Evolutionary conservation across 352 stramenopile genomes (phyloP).

Genomic region (Phytophthora hibernalis): DNA sequence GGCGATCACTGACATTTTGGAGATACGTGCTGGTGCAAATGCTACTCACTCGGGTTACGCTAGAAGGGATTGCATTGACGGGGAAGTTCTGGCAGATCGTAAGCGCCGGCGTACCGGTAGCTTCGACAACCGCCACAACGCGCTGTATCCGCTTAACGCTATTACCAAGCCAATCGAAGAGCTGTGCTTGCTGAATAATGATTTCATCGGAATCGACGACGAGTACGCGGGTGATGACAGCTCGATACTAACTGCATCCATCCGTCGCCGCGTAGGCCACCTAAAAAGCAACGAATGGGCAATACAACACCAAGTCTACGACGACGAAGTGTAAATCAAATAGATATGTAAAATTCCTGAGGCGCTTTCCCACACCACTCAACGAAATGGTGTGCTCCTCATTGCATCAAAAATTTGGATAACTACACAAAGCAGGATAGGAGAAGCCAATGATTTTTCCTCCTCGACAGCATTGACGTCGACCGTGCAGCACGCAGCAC

Average conservation of each 20-base stretch:
- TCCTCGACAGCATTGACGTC: background rate
- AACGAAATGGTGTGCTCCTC: conserved; percentile 6
- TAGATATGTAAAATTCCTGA: conserved; percentile 9
- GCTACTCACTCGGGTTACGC: background rate
- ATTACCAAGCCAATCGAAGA: conserved; percentile 44
- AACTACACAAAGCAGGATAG: background rate
- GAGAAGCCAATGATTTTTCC: background rate
- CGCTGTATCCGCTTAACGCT: conserved; percentile 1
- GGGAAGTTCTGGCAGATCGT: background rate
- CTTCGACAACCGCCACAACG: conserved; percentile 11
- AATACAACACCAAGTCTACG: conserved; percentile 77
- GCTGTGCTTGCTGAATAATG: conserved; percentile 77
- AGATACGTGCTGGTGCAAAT: conserved; percentile 9
- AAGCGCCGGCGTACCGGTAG: conserved; percentile 46
- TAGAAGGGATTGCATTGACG: conserved; percentile 1
- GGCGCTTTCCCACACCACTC: conserved; percentile 9
- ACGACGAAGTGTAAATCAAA: conserved; percentile 75
- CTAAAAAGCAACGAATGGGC: conserved; percentile 74
- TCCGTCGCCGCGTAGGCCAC: conserved; percentile 47
- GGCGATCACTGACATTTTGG: conserved; percentile 49
- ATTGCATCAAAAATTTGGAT: conserved; percentile 7
- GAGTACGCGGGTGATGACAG: conserved; percentile 33
- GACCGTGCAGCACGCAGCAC: background rate
- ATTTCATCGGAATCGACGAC: conserved; percentile 42
- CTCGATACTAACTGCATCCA: conserved; percentile 29